A percentile compares a stretch with the other conserved stretches of the same genome.
These are phyloP conservation scores for Pythium angustatum DNA, from an alignment of 352 stramenopile genomes.

Conservation along the genomic window DNA sequence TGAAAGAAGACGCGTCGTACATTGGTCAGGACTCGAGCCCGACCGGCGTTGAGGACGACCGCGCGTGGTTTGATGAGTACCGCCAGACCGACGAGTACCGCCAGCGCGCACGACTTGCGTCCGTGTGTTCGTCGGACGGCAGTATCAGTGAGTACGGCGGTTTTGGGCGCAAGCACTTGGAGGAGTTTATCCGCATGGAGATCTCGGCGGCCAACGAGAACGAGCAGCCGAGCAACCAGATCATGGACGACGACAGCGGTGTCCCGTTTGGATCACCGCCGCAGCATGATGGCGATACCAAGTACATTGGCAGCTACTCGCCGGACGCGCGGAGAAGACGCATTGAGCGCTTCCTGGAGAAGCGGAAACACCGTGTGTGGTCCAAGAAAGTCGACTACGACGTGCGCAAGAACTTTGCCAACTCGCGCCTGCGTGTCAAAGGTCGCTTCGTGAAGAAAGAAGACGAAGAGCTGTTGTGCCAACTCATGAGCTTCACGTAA, in stretches of 20 bases:
- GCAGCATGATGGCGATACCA: conserved; percentile 33
- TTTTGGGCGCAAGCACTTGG: conserved; percentile 66
- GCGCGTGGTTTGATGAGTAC: conserved; percentile 61
- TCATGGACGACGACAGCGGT: background rate
- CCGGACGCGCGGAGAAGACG: conserved; percentile 81
- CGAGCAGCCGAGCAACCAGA: conserved; percentile 34
- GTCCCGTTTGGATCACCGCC: conserved; percentile 6
- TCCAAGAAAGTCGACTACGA: conserved; percentile 99
- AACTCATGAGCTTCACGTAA: conserved; percentile 81
- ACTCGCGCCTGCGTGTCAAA: conserved; percentile 97
- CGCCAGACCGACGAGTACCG: conserved; percentile 64
- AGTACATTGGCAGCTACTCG: conserved; percentile 89
- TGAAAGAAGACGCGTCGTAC: conserved; percentile 63
- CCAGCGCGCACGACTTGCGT: conserved; percentile 65
- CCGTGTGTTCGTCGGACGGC: conserved; percentile 75
- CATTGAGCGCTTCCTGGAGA: conserved; percentile 91
- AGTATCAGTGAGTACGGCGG: conserved; percentile 66
- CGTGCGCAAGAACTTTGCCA: conserved; percentile 98
- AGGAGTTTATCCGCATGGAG: conserved; percentile 83
- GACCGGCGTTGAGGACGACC: conserved; percentile 67
- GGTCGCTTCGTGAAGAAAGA: conserved; percentile 99
- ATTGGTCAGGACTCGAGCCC: conserved; percentile 63
- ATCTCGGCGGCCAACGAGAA: conserved; percentile 72
- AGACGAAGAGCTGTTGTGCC: conserved; percentile 91
- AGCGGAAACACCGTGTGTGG: conserved; percentile 93